A percentile compares a stretch with the other conserved stretches of the same genome.
These are phyloP conservation scores for Aciculosporium take DNA, from an alignment of 2,329 filamentous ascomycete genomes.

Conservation along the genomic window DNA sequence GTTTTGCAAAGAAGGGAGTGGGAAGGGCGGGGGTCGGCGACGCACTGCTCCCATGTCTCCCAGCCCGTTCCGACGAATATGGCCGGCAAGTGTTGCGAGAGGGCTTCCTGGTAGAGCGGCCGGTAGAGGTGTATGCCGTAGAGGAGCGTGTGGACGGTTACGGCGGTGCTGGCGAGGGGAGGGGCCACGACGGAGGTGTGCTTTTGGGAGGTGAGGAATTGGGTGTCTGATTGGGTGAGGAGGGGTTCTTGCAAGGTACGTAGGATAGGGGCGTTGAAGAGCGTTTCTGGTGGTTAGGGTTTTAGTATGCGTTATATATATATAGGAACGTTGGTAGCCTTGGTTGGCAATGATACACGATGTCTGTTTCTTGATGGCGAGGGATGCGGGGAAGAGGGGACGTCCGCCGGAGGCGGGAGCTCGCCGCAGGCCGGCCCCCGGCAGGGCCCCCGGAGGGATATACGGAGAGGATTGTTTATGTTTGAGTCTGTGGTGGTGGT, in stretches of 20 bases:
- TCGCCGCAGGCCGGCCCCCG: no score
- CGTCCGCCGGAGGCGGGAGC: no score
- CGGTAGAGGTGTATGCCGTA: constrained; percentile 50
- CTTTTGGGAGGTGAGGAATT: constrained; percentile 41
- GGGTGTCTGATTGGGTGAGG: constrained; percentile 32
- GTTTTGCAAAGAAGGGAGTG: background rate
- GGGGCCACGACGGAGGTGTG: constrained; percentile 34
- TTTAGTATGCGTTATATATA: no score
- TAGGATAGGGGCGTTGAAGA: constrained; percentile 17
- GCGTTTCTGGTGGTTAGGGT: background rate
- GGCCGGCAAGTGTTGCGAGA: constrained; percentile 31
- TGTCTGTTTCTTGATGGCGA: no score
- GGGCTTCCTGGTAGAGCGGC: constrained; percentile 35
- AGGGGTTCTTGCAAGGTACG: constrained; percentile 41
- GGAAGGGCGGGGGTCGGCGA: constrained; percentile 1
- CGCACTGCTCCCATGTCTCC: constrained; percentile 36
- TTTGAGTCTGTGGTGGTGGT: no score
- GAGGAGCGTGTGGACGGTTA: constrained; percentile 36
- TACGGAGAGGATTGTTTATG: no score
- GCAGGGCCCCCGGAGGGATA: no score
- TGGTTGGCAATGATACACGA: no score
- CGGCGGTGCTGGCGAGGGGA: constrained; percentile 36
- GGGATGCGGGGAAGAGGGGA: no score
- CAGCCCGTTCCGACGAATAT: constrained; percentile 44
- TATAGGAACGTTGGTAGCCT: no score